A percentile compares a stretch with the other conserved stretches of the same genome.
These are phyloP conservation scores for Calcarisporium arbuscula DNA, from an alignment of 2,329 filamentous ascomycete genomes.

Conservation along the genomic window DNA sequence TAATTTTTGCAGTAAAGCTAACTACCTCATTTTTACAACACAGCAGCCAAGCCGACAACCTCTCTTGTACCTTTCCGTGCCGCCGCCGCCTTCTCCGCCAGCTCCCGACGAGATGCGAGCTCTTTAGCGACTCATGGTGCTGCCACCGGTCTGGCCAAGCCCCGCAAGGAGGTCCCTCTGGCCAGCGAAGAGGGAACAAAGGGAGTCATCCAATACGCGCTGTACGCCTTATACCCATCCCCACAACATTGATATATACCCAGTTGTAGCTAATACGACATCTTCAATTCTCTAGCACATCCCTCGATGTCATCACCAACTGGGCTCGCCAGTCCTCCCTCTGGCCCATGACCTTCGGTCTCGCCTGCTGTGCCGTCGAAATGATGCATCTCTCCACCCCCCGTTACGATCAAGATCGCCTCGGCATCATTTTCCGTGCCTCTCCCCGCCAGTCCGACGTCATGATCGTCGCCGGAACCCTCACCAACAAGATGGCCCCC, in stretches of 20 bases:
- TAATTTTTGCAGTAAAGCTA: conserved; percentile 1
- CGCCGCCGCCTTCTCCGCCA: conserved; percentile 59
- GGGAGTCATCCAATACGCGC: conserved; percentile 75
- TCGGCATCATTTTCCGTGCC: conserved; percentile 86
- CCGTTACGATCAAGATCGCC: conserved; percentile 81
- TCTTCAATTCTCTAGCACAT: conserved; percentile 47
- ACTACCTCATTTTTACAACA: background rate
- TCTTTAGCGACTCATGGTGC: conserved; percentile 47
- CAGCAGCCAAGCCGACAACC: conserved; percentile 59
- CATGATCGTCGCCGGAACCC: conserved; percentile 88
- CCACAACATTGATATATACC: no score
- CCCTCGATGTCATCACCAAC: conserved; percentile 72
- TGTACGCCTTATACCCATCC: conserved; percentile 51
- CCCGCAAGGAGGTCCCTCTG: conserved; percentile 66
- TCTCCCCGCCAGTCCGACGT: conserved; percentile 84
- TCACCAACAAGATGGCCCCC: conserved; percentile 95
- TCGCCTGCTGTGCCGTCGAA: conserved; percentile 83
- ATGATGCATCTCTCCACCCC: conserved; percentile 91
- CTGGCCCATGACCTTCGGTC: conserved; percentile 84
- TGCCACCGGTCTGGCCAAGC: conserved; percentile 45
- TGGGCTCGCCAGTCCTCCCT: conserved; percentile 80
- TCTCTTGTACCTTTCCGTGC: conserved; percentile 58
- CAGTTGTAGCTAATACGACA: conserved; percentile 8
- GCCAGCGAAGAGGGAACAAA: conserved; percentile 75
- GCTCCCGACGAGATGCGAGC: conserved; percentile 57